Conservation (phyloP, 2,329 filamentous ascomycete species). For the Pseudogymnoascus sp. region DNA sequence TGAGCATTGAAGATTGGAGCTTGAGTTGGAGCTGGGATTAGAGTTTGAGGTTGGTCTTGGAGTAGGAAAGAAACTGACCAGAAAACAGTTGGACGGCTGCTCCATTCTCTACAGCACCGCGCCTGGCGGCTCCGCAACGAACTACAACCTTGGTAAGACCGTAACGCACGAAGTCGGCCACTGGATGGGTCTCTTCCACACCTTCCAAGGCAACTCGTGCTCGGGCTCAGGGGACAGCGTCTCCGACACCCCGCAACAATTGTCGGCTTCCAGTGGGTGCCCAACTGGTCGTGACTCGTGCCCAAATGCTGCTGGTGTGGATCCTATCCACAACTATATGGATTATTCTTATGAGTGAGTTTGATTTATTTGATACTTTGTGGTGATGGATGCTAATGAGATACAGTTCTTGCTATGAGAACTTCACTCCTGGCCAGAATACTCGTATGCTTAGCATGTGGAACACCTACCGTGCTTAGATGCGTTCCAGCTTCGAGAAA, state of each 20-base stretch:
- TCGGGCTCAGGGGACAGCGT: slow-evolving; percentile 33
- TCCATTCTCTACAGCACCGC: slow-evolving; percentile 32
- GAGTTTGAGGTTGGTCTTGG: slow-evolving; percentile 11
- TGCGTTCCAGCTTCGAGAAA: slow-evolving; percentile 2
- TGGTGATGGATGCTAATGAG: neutral
- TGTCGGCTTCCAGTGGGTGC: slow-evolving; percentile 30
- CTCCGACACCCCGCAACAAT: slow-evolving; percentile 35
- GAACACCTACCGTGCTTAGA: slow-evolving; percentile 15
- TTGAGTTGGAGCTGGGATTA: neutral
- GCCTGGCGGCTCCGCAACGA: slow-evolving; percentile 31
- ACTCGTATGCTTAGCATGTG: slow-evolving; percentile 18
- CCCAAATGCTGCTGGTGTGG: slow-evolving; percentile 18
- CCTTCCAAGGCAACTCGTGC: slow-evolving; percentile 37
- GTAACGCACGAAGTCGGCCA: slow-evolving; percentile 40
- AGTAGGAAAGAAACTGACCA: neutral
- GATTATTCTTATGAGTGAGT: slow-evolving; percentile 33
- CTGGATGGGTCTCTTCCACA: slow-evolving; percentile 43
- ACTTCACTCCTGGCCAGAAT: slow-evolving; percentile 30
- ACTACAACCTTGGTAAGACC: slow-evolving; percentile 33
- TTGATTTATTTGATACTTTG: neutral
- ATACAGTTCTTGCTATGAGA: slow-evolving; percentile 32
- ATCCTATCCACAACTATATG: slow-evolving; percentile 32
- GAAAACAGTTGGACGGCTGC: slow-evolving; percentile 30
- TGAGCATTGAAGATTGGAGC: neutral
- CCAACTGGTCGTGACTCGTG: slow-evolving; percentile 33